Evolutionary conservation across 2,329 filamentous ascomycete species (phyloP).

Genomic region (Exophiala sp.): DNA sequence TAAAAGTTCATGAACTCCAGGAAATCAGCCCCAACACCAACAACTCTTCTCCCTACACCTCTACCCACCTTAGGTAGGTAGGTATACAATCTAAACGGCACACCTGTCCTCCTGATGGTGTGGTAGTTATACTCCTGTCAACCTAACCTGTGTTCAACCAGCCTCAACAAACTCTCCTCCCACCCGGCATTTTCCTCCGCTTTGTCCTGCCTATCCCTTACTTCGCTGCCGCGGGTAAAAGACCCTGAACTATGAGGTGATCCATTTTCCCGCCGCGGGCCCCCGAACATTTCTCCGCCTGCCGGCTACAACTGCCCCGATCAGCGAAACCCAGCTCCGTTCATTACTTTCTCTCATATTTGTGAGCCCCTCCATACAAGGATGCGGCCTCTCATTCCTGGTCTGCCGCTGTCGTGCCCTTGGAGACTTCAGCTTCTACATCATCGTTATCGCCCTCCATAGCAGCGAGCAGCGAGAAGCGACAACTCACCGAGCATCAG

Average conservation of each 20-base stretch:
- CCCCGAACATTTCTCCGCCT: constrained; percentile 12
- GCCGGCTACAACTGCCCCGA: constrained; percentile 19
- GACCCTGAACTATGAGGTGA: background rate
- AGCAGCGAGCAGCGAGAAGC: too few species aligned
- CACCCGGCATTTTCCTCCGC: too few species aligned
- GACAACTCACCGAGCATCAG: background rate
- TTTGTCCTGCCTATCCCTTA: background rate
- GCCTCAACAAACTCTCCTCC: too few species aligned
- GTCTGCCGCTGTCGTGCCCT: background rate
- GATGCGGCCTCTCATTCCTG: constrained; percentile 1
- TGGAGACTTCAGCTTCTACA: background rate
- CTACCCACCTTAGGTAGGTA: too few species aligned
- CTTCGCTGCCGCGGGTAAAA: background rate
- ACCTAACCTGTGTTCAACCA: too few species aligned
- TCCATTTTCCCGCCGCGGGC: background rate
- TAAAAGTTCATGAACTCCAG: too few species aligned
- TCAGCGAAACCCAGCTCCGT: constrained; percentile 10
- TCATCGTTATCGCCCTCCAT: background rate
- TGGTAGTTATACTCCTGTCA: too few species aligned
- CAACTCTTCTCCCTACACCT: too few species aligned
- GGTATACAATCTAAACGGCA: too few species aligned
- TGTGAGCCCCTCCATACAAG: constrained; percentile 6
- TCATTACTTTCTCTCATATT: constrained; percentile 7
- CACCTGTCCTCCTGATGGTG: too few species aligned
- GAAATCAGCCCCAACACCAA: too few species aligned